These are phyloP conservation scores for Verticillium albo-atrum DNA, from an alignment of 2,329 filamentous ascomycete genomes.

Conservation along the genomic window DNA sequence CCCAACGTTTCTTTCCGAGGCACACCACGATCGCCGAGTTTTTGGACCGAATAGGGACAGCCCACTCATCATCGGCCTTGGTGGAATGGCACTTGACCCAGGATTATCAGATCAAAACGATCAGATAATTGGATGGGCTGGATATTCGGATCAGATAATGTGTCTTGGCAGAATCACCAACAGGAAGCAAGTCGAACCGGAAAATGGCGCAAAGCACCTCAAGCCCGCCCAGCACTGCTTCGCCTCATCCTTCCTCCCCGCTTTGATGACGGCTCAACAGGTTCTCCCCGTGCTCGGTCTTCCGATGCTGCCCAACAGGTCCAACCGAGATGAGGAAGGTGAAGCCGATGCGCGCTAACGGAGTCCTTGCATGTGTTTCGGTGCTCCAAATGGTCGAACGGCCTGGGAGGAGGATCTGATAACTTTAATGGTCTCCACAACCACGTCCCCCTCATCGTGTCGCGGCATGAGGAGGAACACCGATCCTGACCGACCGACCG, in stretches of 20 bases:
- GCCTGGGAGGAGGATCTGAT: conserved; percentile 12
- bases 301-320: conserved; percentile 1
- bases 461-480: not conserved
- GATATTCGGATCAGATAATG: conserved; percentile 13
- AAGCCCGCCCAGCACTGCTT: conserved; percentile 1
- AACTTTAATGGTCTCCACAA: conserved; percentile 14
- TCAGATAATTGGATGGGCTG: not conserved
- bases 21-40: not conserved
- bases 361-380: not conserved
- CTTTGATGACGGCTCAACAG: too few species aligned
- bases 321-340: conserved; percentile 1
- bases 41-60: not conserved
- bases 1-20: not conserved
- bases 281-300: not conserved
- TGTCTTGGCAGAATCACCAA: conserved; percentile 7
- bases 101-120: not conserved
- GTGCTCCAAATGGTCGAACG: conserved; percentile 8
- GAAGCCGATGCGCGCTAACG: not conserved
- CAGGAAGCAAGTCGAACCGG: conserved; percentile 2
- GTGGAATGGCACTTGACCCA: not conserved
- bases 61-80: not conserved
- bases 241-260: conserved; percentile 8
- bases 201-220: conserved; percentile 10
- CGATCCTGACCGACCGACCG: not conserved
- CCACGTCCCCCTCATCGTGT: not conserved